These are phyloP conservation scores for Phytophthora meadii DNA, from an alignment of 352 stramenopile species.

Conservation along the genomic window DNA sequence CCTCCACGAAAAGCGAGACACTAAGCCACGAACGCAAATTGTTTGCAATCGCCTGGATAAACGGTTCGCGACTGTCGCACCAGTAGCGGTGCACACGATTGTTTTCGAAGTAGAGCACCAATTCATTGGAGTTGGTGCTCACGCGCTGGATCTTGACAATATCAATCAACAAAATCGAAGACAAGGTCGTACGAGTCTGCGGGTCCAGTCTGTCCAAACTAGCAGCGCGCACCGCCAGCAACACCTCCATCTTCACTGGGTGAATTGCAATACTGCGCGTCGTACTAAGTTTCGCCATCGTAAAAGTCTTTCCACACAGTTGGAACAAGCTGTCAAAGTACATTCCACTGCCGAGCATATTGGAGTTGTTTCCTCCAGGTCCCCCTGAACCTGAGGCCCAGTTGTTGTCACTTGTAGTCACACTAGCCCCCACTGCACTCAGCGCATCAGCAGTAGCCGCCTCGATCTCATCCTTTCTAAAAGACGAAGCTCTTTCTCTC, in stretches of 20 bases:
- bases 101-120: conserved; percentile 88
- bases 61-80: conserved; percentile 86
- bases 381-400: conserved; percentile 34
- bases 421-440: conserved; percentile 47
- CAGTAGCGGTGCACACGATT: conserved; percentile 90
- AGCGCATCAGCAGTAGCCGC: conserved; percentile 51
- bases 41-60: conserved; percentile 88
- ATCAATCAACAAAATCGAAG: conserved; percentile 86
- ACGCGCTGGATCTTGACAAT: conserved; percentile 91
- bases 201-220: conserved; percentile 80
- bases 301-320: conserved; percentile 86
- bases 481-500: conserved; percentile 78
- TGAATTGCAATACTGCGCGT: conserved; percentile 69
- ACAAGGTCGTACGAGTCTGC: conserved; percentile 71
- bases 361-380: conserved; percentile 17
- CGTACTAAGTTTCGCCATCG: conserved; percentile 87
- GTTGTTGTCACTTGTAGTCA: conserved; percentile 39
- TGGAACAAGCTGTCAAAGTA: conserved; percentile 91
- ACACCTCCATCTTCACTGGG: conserved; percentile 74
- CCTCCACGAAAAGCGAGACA: conserved; percentile 82
- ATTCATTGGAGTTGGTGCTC: conserved; percentile 83
- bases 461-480: conserved; percentile 66
- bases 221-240: conserved; percentile 79
- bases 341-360: conserved; percentile 67
- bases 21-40: conserved; percentile 88